phyloP scores from a whole-genome alignment of 169 alveolate species.

The Cryptosporidium tyzzeri region DNA sequence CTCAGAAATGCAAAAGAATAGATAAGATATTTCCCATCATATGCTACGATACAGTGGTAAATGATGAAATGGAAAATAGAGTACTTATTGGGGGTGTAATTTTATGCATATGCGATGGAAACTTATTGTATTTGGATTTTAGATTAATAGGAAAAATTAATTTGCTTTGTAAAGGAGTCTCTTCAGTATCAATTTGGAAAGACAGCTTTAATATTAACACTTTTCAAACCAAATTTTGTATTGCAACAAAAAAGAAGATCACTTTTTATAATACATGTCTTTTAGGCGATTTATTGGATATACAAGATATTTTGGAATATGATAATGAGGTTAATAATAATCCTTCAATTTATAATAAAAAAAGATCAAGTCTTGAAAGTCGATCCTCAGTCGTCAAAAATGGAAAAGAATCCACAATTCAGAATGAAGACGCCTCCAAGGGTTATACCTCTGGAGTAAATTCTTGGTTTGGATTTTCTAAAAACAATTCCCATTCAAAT shows the following conservation, averaged over 20 bases:
- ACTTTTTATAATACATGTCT: conserved; percentile 62
- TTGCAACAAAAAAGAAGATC: conserved; percentile 34
- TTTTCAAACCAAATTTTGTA: conserved; percentile 64
- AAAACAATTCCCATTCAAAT: not conserved
- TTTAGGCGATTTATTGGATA: conserved; percentile 46
- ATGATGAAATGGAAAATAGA: conserved; percentile 13
- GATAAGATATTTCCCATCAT: conserved; percentile 61
- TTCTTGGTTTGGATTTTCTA: conserved; percentile 68
- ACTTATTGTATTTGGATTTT: conserved; percentile 36
- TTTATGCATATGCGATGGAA: conserved; percentile 49
- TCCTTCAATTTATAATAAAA: not conserved
- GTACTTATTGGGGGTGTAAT: conserved; percentile 35
- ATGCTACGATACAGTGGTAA: conserved; percentile 26
- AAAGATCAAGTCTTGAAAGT: not conserved
- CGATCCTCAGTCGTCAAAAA: not conserved
- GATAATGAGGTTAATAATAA: not conserved
- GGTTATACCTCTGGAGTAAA: conserved; percentile 7
- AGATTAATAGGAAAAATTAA: conserved; percentile 37
- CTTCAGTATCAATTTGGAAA: conserved; percentile 54
- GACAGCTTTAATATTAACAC: conserved; percentile 41
- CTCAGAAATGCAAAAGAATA: conserved; percentile 55
- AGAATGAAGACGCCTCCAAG: not conserved
- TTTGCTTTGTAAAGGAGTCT: conserved; percentile 41
- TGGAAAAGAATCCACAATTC: not conserved
- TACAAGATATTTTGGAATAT: conserved; percentile 17